These are phyloP conservation scores for Cucumis melo DNA, from an alignment of 306 rosid species.

Conservation along the genomic window DNA sequence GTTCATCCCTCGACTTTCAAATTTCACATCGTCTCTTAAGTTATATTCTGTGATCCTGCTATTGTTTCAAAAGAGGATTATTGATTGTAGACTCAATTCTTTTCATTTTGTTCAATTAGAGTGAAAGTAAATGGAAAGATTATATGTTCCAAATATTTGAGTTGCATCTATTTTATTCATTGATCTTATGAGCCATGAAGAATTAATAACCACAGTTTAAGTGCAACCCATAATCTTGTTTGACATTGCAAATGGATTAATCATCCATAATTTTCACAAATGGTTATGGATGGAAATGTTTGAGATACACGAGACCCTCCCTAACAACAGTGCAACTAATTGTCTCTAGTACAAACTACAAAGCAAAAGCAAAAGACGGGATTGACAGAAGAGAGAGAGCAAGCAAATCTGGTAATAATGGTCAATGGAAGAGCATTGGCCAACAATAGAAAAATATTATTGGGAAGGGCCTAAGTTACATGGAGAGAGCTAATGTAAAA, in stretches of 20 bases:
- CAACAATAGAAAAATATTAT: not conserved
- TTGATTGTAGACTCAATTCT: not conserved
- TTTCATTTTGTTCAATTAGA: not conserved
- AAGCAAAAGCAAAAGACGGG: not conserved
- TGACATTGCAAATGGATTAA: not conserved
- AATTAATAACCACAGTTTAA: not conserved
- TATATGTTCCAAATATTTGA: not conserved
- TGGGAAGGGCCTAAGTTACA: not conserved
- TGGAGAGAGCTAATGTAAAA: not conserved
- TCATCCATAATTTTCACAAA: not conserved
- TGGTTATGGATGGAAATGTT: not conserved
- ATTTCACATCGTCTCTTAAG: slow-evolving; percentile 1
- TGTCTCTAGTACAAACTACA: not conserved
- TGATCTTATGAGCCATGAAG: not conserved
- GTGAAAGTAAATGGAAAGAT: not conserved
- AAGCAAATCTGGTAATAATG: not conserved
- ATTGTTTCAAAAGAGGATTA: not conserved
- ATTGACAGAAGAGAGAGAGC: slow-evolving; percentile 27
- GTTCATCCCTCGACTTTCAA: not conserved
- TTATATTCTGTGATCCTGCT: not conserved
- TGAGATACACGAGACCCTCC: not conserved
- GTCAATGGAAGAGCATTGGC: not conserved
- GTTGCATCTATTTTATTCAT: not conserved
- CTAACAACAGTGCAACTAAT: not conserved
- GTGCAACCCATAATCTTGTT: not conserved